Evolutionary conservation across 2,329 filamentous ascomycete genomes (phyloP), one percentile per base, ranked within the genome.

Genomic region (Trichoderma atrobrunneum): DNA sequence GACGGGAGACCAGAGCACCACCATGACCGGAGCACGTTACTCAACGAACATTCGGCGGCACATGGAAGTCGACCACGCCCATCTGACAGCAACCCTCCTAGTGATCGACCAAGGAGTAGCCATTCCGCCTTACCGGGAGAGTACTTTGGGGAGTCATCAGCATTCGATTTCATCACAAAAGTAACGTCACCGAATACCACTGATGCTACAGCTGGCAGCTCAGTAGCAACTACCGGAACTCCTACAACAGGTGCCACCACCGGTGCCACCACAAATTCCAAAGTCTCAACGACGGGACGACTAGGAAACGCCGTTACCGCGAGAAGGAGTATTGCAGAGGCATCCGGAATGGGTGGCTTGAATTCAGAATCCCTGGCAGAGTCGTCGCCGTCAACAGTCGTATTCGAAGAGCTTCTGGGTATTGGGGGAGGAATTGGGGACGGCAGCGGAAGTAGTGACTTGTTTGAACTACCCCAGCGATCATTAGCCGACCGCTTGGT

Each of bases 61-160:
- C n/a, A 48, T 36, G 48, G 24, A 6, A 26, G 21, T n/a, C 63
- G 48, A 8, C 62, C 8, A 4, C 56, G 60, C 39, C 66, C 60
- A 7, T 26, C 56, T 12, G 36, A 34, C 56, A 68, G 16, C 18
- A 48, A 57, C 7, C 56, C 26, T 10, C 66, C 16, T 16, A 7
- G n/a, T 24, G 56, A 61, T 61, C 66, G 39, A 43, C 66, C 66
- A 14, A 60, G 32, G 56, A 69, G 56, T 34, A 61, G 56, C n/a
- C 56, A 69, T 51, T 69, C 66, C n/a, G 36, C 66, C 18, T n/a
- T 69, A 8, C 66, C 66, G 2, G 66, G 66, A 48, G 66, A 69
- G 56, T 69, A 69, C 12, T 69, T 69, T 51, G 66, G 66, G 7
- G 66, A 69, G n/a, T 69, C 66, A 11, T 69, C 66, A 34, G 66